phyloP scores from a whole-genome alignment of 148 eudicot genomes.

The Dianthus caryophyllus region DNA sequence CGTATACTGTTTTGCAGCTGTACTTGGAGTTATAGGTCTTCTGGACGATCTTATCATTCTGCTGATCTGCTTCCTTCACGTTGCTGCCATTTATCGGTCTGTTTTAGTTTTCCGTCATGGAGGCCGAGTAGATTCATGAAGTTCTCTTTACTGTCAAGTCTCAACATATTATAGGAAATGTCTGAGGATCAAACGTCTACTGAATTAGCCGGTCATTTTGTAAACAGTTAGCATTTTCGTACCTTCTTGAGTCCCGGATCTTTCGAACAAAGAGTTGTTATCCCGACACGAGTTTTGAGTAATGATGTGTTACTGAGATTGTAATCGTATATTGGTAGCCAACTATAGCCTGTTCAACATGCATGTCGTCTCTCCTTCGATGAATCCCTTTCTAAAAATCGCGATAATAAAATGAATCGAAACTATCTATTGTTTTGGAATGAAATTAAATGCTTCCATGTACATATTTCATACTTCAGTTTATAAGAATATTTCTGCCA shows the following conservation, averaged over 20 bases:
- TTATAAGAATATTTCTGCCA: too few species aligned
- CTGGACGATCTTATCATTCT: conserved; percentile 71
- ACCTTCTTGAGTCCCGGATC: neutral
- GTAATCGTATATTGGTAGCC: neutral
- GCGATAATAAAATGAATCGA: conserved; percentile 37
- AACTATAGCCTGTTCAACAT: conserved; percentile 23
- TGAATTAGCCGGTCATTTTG: neutral
- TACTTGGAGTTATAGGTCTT: conserved; percentile 74
- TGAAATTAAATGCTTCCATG: too few species aligned
- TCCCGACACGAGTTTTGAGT: neutral
- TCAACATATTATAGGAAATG: neutral
- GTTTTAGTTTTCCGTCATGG: conserved; percentile 74
- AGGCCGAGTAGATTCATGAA: conserved; percentile 64
- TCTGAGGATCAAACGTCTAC: neutral
- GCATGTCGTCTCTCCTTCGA: conserved; percentile 72
- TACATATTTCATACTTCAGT: too few species aligned
- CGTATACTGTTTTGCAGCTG: conserved; percentile 35
- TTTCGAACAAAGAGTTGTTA: neutral
- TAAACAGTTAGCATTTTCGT: neutral
- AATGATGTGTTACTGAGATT: neutral
- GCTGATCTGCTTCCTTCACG: conserved; percentile 74
- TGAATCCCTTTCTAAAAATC: conserved; percentile 83
- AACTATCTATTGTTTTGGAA: too few species aligned
- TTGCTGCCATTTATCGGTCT: conserved; percentile 84
- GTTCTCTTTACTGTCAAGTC: neutral